phyloP scores from a whole-genome alignment of 176 grass and related monocot genomes.

The Pharus latifolius region DNA sequence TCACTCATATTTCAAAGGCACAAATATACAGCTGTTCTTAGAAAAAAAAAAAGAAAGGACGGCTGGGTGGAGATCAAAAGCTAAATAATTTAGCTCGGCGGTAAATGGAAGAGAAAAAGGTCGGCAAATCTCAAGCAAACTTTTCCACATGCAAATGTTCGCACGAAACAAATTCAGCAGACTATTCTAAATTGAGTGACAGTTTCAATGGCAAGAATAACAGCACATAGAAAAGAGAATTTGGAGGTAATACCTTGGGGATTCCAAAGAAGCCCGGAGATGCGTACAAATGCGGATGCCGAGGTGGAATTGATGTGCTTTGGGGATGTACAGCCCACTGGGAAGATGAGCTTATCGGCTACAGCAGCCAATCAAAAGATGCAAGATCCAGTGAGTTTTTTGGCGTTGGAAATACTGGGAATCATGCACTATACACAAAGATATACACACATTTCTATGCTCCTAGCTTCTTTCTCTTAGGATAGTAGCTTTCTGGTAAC shows the following conservation, averaged over 20 bases:
- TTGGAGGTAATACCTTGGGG: slow-evolving; percentile 26
- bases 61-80: background rate
- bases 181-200: background rate
- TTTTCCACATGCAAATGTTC: background rate
- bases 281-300: slow-evolving; percentile 26
- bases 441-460: background rate
- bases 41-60: background rate
- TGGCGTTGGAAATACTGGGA: background rate
- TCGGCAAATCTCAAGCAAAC: background rate
- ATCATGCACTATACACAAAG: background rate
- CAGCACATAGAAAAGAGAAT: background rate
- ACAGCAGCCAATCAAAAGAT: background rate
- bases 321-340: slow-evolving; percentile 25
- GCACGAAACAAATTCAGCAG: background rate
- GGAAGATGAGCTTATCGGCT: slow-evolving; percentile 25
- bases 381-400: background rate
- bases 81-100: slow-evolving; percentile 2
- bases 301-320: slow-evolving; percentile 6
- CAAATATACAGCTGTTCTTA: background rate
- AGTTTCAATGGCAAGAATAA: background rate
- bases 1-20: background rate
- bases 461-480: background rate
- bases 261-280: slow-evolving; percentile 35
- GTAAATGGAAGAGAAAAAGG: no score
- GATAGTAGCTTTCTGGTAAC: background rate